Evolutionary conservation across 345 rosid species (phyloP).

Genomic region (Capsella bursapastoris): DNA sequence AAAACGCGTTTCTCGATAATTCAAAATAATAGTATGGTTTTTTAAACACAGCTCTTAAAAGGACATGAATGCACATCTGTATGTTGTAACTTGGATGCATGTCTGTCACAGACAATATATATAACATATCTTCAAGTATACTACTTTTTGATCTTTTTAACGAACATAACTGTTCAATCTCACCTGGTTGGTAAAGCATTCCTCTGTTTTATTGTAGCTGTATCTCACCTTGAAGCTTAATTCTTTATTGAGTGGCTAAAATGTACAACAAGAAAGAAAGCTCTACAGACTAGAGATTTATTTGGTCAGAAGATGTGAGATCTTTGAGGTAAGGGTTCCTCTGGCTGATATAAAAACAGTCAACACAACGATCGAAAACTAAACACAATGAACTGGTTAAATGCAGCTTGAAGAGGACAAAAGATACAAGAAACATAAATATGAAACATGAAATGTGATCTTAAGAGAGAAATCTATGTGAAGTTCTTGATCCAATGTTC

Average conservation of each 20-base stretch:
- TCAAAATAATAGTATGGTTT: not conserved
- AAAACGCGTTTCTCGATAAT: conserved; percentile 39
- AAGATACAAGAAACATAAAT: no score
- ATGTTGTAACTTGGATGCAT: conserved; percentile 34
- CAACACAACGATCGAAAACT: no score
- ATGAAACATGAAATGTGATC: no score
- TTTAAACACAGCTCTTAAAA: not conserved
- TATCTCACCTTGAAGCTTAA: not conserved
- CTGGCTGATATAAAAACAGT: no score
- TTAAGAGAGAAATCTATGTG: no score
- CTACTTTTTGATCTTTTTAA: not conserved
- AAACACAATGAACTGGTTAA: no score
- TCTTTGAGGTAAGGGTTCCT: no score
- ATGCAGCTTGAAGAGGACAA: no score
- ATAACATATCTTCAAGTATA: conserved; percentile 25
- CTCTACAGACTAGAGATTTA: no score
- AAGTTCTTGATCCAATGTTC: no score
- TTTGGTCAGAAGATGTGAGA: no score
- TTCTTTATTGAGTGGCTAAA: not conserved
- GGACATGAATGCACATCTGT: conserved; percentile 29
- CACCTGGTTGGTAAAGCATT: conserved; percentile 16
- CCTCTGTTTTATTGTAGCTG: not conserved
- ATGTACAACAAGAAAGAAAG: not conserved
- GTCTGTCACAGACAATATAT: conserved; percentile 28
- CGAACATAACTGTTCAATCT: not conserved